Conservation (phyloP, 2,329 filamentous ascomycete species). For the Passalora sequoiae region DNA sequence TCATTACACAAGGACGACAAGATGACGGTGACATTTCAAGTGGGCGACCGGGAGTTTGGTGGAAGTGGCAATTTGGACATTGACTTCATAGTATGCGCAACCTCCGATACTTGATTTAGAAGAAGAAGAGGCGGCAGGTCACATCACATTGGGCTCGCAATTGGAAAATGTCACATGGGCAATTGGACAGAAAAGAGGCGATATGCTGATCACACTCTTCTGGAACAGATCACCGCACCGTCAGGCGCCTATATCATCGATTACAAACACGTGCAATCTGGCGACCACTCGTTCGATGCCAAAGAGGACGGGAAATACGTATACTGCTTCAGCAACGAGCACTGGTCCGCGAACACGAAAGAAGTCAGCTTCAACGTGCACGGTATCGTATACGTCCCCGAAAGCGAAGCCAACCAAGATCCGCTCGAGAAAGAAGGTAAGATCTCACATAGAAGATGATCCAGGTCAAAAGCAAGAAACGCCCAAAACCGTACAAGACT, state of each 20-base stretch:
- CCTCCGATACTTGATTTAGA: neutral
- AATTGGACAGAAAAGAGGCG: too few relatives aligned
- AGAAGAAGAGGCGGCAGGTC: too few relatives aligned
- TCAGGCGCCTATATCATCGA: conserved; percentile 68
- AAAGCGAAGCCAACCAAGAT: conserved; percentile 75
- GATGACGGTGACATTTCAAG: conserved; percentile 98
- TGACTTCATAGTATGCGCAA: conserved; percentile 82
- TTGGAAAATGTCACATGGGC: too few relatives aligned
- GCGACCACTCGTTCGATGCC: conserved; percentile 89
- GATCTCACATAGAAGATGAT: conserved; percentile 17
- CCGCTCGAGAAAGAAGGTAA: conserved; percentile 86
- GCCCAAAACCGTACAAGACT: too few relatives aligned
- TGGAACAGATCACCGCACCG: conserved; percentile 69
- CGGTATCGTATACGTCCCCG: conserved; percentile 93
- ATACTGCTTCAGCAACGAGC: conserved; percentile 99
- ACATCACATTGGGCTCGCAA: too few relatives aligned
- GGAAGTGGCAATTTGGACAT: conserved; percentile 91
- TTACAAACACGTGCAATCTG: conserved; percentile 76
- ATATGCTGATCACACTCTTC: neutral
- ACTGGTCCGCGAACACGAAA: conserved; percentile 93
- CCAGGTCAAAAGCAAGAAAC: too few relatives aligned
- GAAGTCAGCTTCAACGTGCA: conserved; percentile 99
- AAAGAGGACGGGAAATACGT: conserved; percentile 78
- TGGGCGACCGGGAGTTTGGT: conserved; percentile 93
- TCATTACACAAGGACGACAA: conserved; percentile 84